phyloP scores from a whole-genome alignment of 768 basidiomycete species.

The Tulasnella sp. region DNA sequence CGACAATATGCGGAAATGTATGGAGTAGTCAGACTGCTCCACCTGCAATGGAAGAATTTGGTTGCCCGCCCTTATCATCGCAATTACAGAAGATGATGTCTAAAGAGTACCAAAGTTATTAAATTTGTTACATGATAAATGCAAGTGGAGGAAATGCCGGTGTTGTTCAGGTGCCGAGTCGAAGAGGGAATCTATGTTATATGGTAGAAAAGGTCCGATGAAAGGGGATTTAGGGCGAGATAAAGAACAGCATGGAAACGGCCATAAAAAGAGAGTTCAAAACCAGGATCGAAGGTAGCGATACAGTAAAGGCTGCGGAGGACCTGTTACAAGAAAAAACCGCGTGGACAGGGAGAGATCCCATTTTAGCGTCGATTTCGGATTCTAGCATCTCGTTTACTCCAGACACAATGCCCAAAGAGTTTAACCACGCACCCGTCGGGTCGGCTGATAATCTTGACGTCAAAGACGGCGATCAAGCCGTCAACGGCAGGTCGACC shows the following conservation, averaged over 20 bases:
- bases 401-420: conserved; percentile 5
- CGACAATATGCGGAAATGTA: conserved; percentile 76
- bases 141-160: not conserved
- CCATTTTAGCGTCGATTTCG: not conserved
- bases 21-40: conserved; percentile 41
- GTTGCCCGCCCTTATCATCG: not conserved
- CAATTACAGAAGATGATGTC: not conserved
- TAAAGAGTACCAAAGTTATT: not conserved
- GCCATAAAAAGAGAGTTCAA: not conserved
- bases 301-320: not conserved
- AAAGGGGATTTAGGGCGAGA: not conserved
- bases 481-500: conserved; percentile 74
- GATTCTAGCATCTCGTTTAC: not conserved
- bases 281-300: not conserved
- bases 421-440: not conserved
- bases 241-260: not conserved
- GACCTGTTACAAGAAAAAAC: not conserved
- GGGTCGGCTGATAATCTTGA: conserved; percentile 42
- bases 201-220: not conserved
- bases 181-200: not conserved
- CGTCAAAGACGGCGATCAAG: conserved; percentile 74
- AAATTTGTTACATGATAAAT: not conserved
- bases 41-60: not conserved
- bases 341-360: not conserved
- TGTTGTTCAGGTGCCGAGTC: not conserved